Conservation (phyloP, 2,329 filamentous ascomycete genomes). For the Pseudopyricularia javanii region DNA sequence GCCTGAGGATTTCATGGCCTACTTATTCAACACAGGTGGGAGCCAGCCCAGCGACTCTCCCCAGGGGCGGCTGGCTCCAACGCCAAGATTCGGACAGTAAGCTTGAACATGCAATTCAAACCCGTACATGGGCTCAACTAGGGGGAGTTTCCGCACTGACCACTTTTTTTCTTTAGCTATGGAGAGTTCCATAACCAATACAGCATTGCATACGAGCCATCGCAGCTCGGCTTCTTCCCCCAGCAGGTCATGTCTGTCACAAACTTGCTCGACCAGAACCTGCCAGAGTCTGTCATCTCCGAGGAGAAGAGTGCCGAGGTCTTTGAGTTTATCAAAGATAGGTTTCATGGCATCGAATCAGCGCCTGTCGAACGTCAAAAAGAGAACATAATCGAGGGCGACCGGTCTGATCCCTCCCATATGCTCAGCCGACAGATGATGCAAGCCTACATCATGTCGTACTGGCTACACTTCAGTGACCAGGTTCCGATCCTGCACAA, state of each 20-base stretch:
- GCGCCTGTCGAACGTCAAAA: constrained; percentile 63
- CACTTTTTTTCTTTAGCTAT: constrained; percentile 28
- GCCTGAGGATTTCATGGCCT: constrained; percentile 78
- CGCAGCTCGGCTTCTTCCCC: constrained; percentile 41
- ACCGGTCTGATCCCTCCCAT: constrained; percentile 52
- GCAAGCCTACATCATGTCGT: constrained; percentile 86
- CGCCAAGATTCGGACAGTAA: constrained; percentile 11
- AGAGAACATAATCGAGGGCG: constrained; percentile 65
- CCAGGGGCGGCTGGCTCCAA: constrained; percentile 36
- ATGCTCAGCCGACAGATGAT: constrained; percentile 85
- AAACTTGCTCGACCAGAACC: constrained; percentile 68
- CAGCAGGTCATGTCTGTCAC: constrained; percentile 85
- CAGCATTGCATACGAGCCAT: constrained; percentile 34
- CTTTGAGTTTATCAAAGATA: constrained; percentile 65
- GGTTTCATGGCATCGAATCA: constrained; percentile 66
- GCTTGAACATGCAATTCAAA: neutral
- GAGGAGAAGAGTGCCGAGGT: constrained; percentile 80
- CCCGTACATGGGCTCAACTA: neutral
- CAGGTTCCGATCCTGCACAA: constrained; percentile 92
- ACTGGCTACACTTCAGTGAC: constrained; percentile 90
- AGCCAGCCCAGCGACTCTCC: constrained; percentile 38
- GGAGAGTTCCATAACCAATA: constrained; percentile 37
- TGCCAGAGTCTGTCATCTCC: constrained; percentile 69
- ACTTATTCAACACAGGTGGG: constrained; percentile 57
- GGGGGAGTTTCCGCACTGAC: neutral